A percentile compares a stretch with the other conserved stretches of the same genome.
phyloP scores from a whole-genome alignment of 371 early-diverging fungal genomes.

The Mucor circinelloides region DNA sequence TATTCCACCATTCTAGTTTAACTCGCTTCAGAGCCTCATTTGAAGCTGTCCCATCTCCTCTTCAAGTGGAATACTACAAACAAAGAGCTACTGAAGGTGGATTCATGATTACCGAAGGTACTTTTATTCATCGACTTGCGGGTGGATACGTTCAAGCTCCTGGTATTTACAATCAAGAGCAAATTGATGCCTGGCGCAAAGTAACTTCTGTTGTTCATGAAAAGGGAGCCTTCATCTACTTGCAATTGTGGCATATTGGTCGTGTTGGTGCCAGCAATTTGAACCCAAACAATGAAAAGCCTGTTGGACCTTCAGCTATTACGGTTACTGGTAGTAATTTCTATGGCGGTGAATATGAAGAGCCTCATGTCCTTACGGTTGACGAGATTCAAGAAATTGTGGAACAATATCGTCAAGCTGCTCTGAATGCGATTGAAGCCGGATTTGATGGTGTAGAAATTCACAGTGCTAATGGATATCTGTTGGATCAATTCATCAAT shows the following conservation, averaged over 20 bases:
- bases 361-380: slow-evolving; percentile 52
- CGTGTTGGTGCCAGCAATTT: slow-evolving; percentile 3
- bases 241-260: slow-evolving; percentile 58
- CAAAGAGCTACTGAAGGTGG: slow-evolving; percentile 63
- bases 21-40: slow-evolving; percentile 45
- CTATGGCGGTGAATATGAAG: slow-evolving; percentile 3
- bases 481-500: slow-evolving; percentile 61
- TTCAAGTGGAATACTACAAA: slow-evolving; percentile 54
- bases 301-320: slow-evolving; percentile 11
- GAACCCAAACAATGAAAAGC: neutral
- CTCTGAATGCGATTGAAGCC: slow-evolving; percentile 38
- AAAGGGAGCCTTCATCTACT: slow-evolving; percentile 47
- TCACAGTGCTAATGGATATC: slow-evolving; percentile 72
- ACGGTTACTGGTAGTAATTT: neutral
- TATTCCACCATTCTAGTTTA: slow-evolving; percentile 44
- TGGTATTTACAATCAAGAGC: slow-evolving; percentile 47
- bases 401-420: slow-evolving; percentile 60
- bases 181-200: slow-evolving; percentile 57
- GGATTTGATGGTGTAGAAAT: slow-evolving; percentile 74
- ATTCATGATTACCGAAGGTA: slow-evolving; percentile 60
- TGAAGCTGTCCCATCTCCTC: slow-evolving; percentile 41
- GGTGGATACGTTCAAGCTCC: slow-evolving; percentile 38
- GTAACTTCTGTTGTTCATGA: slow-evolving; percentile 59
- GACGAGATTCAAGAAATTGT: slow-evolving; percentile 63
- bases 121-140: slow-evolving; percentile 44